Percentiles rank a stretch among this genome's conserved stretches.
phyloP scores from a whole-genome alignment of 2,329 filamentous ascomycete genomes.

The Aspergillus pseudonomiae region DNA sequence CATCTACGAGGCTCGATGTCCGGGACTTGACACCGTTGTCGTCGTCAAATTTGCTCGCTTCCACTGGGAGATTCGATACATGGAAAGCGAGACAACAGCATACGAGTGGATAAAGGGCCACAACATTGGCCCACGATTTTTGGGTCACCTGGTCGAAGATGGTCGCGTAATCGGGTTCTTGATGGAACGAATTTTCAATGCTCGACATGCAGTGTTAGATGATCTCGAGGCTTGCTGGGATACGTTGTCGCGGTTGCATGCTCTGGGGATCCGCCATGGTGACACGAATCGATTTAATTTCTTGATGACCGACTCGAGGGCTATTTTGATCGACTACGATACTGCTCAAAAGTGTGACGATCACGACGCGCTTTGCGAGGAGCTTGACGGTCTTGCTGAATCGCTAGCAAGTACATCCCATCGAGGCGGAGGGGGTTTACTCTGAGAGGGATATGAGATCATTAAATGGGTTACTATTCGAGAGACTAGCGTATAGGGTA shows the following conservation, averaged over 20 bases:
- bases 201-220: slow-evolving; percentile 25
- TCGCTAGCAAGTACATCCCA: not conserved
- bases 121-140: slow-evolving; percentile 42
- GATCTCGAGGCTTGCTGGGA: slow-evolving; percentile 27
- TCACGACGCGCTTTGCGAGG: slow-evolving; percentile 17
- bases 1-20: slow-evolving; percentile 27
- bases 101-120: slow-evolving; percentile 42
- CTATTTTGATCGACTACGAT: slow-evolving; percentile 34
- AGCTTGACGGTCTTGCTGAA: slow-evolving; percentile 21
- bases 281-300: slow-evolving; percentile 36
- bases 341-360: slow-evolving; percentile 29
- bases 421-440: not conserved
- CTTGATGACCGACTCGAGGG: slow-evolving; percentile 23
- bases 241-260: slow-evolving; percentile 27
- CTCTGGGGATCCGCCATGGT: slow-evolving; percentile 29
- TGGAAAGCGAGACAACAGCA: slow-evolving; percentile 41
- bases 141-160: slow-evolving; percentile 44
- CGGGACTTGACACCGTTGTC: slow-evolving; percentile 19
- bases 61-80: slow-evolving; percentile 39
- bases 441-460: not conserved
- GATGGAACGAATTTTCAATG: slow-evolving; percentile 32
- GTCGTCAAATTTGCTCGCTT: slow-evolving; percentile 46
- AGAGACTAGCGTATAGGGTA: not conserved
- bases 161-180: slow-evolving; percentile 48
- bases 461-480: not conserved